Percentiles rank a stretch among this genome's conserved stretches.
These are phyloP conservation scores for Closterium sp. DNA, from an alignment of 139 green algal genomes.

Conservation along the genomic window DNA sequence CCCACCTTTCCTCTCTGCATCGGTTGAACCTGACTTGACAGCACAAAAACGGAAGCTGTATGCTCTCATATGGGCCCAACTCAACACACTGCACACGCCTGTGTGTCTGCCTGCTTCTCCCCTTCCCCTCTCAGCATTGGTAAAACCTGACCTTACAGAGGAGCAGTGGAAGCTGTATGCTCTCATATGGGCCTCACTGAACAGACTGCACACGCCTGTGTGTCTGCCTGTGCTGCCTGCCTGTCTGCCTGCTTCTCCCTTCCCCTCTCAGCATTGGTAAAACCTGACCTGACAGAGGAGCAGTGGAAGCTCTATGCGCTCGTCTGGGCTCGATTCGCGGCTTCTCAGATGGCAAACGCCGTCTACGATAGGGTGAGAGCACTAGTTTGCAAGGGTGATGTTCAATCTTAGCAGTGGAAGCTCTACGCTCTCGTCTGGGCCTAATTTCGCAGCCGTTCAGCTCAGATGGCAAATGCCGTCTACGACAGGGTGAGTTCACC, in stretches of 20 bases:
- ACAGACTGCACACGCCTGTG: background rate
- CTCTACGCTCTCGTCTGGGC: no score
- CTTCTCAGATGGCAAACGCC: no score
- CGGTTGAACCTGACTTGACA: no score
- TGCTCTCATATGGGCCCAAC: background rate
- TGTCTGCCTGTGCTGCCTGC: background rate
- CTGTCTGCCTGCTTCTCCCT: background rate
- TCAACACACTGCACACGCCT: background rate
- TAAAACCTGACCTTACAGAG: no score
- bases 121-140: background rate
- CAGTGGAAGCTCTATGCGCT: background rate
- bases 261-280: background rate
- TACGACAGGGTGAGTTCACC: background rate
- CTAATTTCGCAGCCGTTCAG: no score
- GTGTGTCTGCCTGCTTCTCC: no score
- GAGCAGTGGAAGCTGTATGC: background rate
- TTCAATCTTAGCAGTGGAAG: no score
- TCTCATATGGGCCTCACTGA: background rate
- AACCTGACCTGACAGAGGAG: background rate
- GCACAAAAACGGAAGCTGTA: no score
- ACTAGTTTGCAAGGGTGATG: no score
- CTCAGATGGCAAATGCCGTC: background rate
- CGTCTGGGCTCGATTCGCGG: background rate
- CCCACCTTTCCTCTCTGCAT: no score
- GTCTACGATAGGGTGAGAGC: no score